phyloP scores from a whole-genome alignment of 2,329 filamentous ascomycete genomes.

The Bipolaris bicolor region DNA sequence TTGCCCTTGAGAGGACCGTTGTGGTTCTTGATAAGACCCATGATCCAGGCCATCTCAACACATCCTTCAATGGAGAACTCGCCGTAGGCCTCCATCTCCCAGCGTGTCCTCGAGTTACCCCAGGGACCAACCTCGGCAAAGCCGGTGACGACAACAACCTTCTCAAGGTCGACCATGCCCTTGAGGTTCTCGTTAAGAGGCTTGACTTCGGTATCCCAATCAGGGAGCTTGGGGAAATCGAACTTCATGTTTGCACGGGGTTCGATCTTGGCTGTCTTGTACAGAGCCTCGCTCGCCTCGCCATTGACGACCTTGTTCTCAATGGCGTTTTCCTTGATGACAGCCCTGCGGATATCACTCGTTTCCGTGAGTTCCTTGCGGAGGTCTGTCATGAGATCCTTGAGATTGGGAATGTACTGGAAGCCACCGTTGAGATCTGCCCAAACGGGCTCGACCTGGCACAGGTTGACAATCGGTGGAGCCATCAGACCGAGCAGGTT shows the following conservation, averaged over 20 bases:
- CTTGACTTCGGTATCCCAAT: slow-evolving; percentile 90
- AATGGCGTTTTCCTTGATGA: slow-evolving; percentile 92
- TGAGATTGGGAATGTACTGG: slow-evolving; percentile 95
- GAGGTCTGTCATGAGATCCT: slow-evolving; percentile 89
- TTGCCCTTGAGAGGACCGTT: slow-evolving; percentile 96
- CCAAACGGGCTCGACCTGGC: slow-evolving; percentile 93
- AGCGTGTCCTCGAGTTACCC: slow-evolving; percentile 97
- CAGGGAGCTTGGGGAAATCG: slow-evolving; percentile 86
- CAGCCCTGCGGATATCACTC: slow-evolving; percentile 88
- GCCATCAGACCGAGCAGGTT: slow-evolving; percentile 97
- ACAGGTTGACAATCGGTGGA: slow-evolving; percentile 89
- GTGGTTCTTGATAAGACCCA: slow-evolving; percentile 99
- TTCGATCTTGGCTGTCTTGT: slow-evolving; percentile 92
- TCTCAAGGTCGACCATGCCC: slow-evolving; percentile 98
- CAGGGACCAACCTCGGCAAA: slow-evolving; percentile 96
- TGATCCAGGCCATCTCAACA: slow-evolving; percentile 99
- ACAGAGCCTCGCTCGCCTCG: slow-evolving; percentile 86
- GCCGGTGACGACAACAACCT: slow-evolving; percentile 95
- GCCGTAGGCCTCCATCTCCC: slow-evolving; percentile 99
- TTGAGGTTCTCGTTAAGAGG: slow-evolving; percentile 87
- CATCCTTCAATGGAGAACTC: slow-evolving; percentile 97
- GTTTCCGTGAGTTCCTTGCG: slow-evolving; percentile 95
- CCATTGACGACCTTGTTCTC: slow-evolving; percentile 98
- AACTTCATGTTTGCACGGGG: slow-evolving; percentile 98
- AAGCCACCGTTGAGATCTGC: slow-evolving; percentile 97